Base-by-base conservation (phyloP, 768 basidiomycete genomes). In the Mycena vulgaris region DNA sequence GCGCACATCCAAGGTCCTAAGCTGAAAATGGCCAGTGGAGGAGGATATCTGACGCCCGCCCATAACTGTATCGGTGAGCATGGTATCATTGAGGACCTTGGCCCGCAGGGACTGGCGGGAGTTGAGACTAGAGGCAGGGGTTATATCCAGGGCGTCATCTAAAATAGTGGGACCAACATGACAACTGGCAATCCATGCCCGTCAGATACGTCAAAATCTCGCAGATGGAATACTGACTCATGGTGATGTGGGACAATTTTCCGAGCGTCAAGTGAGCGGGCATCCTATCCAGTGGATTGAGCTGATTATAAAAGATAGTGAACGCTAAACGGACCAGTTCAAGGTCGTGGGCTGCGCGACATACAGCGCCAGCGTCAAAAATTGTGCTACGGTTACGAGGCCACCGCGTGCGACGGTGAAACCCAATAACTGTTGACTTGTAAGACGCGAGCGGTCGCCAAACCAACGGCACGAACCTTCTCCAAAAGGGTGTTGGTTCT, bases 251-350 rank as follows among this genome's bases (percentile, higher is more conserved):
- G 27, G 33, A 63, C 37, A 63, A 63, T 30, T 63, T 63, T 1
- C 61, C 61, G 9, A 37, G 35, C 61, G 35, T 40, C 37, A 63
- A 63, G 19, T 63, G 61, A n/a, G 49, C 49, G n/a, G 61, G 61
- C 61, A 63, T 63, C 61, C 61, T 63, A n/a, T 35, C 5, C 30
- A 33, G 31, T 31, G 11, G 14, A 16, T 33, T 47, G n/a, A 61
- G 59, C 31, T 25, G 21, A 21, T 35, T 33, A 10, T 23, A 31
- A 10, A 13, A n/a, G n/a, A 10, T 5, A 8, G 39, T 13, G 23
- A 25, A 14, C 17, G 37, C 10, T 2, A 9, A 3, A 48, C 58
- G 19, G 14, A 60, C 58, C 58, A 60, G 31, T 60, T 60, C 30
- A 60, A 21, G 10, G 47, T 63, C 39, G 61, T 63, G 6, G 61